Evolutionary conservation across 352 stramenopile genomes (phyloP).

Genomic region (Phytophthora idaei): DNA sequence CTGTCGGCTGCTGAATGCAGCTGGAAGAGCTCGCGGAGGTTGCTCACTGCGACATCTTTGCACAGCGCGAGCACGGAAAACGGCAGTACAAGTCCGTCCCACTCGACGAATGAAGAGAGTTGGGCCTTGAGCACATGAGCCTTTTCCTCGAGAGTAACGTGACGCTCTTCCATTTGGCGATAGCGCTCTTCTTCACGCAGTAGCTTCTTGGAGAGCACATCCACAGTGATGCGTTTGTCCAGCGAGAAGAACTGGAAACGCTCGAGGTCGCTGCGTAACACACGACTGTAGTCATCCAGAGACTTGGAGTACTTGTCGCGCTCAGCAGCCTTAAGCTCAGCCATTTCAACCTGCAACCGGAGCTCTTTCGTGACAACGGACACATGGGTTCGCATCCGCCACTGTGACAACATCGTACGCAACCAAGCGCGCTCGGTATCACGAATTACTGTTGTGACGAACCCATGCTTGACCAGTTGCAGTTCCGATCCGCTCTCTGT

Average conservation of each 20-base stretch:
- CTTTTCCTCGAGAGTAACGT: conserved; percentile 60
- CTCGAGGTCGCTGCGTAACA: conserved; percentile 74
- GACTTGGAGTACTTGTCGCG: conserved; percentile 69
- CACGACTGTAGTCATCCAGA: conserved; percentile 74
- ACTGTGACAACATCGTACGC: conserved; percentile 48
- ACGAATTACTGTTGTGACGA: conserved; percentile 54
- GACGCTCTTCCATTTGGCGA: conserved; percentile 63
- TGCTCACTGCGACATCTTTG: conserved; percentile 56
- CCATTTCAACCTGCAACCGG: conserved; percentile 55
- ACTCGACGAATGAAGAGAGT: conserved; percentile 59
- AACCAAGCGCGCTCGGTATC: conserved; percentile 52
- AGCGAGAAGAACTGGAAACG: conserved; percentile 82
- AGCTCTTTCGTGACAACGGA: conserved; percentile 47
- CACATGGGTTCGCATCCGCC: conserved; percentile 47
- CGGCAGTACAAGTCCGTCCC: conserved; percentile 49
- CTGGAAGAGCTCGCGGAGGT: conserved; percentile 60
- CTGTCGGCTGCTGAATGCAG: conserved; percentile 39
- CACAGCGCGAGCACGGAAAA: conserved; percentile 54
- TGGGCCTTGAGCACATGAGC: conserved; percentile 49
- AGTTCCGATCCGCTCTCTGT: conserved; percentile 57
- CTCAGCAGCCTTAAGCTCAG: conserved; percentile 59
- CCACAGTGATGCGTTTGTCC: conserved; percentile 75
- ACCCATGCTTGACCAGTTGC: conserved; percentile 76
- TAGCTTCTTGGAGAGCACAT: conserved; percentile 80
- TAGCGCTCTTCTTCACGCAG: conserved; percentile 71